Conservation (phyloP, 768 basidiomycete genomes). For the Lentinula sp. region DNA sequence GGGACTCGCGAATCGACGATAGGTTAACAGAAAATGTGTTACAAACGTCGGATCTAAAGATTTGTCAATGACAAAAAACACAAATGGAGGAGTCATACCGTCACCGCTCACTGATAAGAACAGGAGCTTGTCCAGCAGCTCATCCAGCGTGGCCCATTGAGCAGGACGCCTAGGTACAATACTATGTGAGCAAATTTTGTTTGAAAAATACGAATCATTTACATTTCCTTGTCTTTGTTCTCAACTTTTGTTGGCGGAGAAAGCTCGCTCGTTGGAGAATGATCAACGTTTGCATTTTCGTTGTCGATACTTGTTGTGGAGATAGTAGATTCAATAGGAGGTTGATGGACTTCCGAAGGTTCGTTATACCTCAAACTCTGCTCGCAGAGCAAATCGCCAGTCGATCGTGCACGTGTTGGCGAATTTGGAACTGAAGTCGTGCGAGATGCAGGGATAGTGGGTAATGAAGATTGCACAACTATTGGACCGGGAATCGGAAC, state of each 20-base stretch:
- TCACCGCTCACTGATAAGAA: constrained; percentile 83
- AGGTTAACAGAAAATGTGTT: constrained; percentile 77
- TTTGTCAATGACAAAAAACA: background rate
- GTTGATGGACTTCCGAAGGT: background rate
- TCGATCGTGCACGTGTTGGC: constrained; percentile 49
- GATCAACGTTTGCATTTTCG: background rate
- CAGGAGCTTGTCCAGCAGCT: constrained; percentile 74
- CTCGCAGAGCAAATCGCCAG: constrained; percentile 40
- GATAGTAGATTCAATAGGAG: background rate
- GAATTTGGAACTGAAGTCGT: constrained; percentile 34
- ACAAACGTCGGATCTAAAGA: constrained; percentile 67
- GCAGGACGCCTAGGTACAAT: constrained; percentile 38
- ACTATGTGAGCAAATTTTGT: constrained; percentile 1
- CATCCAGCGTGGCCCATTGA: constrained; percentile 73
- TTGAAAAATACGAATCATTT: constrained; percentile 17
- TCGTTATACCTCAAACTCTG: constrained; percentile 25
- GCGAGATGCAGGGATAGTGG: constrained; percentile 29
- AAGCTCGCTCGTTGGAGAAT: background rate
- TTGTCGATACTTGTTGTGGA: background rate
- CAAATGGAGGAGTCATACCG: constrained; percentile 35
- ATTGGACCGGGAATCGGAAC: constrained; percentile 21
- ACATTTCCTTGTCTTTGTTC: constrained; percentile 45
- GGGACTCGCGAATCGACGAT: constrained; percentile 77
- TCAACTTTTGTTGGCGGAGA: constrained; percentile 18
- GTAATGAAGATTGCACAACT: constrained; percentile 22